A percentile compares a stretch with the other conserved stretches of the same genome.
These are phyloP conservation scores for Persicaria tinctoria DNA, from an alignment of 148 eudicot species.

Conservation along the genomic window DNA sequence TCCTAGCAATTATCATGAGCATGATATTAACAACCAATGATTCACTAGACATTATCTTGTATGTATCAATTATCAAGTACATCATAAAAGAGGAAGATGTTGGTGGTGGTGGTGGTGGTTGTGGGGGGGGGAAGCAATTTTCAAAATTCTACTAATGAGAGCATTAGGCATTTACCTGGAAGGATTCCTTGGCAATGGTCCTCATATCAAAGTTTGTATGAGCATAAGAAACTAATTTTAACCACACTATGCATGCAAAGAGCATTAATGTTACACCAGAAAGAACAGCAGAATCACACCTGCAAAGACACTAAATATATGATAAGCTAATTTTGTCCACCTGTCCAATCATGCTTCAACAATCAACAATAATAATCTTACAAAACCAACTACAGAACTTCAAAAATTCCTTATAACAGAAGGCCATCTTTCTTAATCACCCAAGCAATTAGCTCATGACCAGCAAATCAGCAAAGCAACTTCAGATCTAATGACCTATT, in stretches of 20 bases:
- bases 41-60: neutral
- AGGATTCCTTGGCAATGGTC: conserved; percentile 43
- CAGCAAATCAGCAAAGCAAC: neutral
- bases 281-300: conserved; percentile 88
- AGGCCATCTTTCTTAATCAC: neutral
- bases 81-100: neutral
- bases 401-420: neutral
- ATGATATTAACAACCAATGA: neutral
- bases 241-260: conserved; percentile 80
- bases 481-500: neutral
- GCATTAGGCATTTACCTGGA: conserved; percentile 36
- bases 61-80: neutral
- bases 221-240: conserved; percentile 87
- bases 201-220: conserved; percentile 90
- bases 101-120: no score
- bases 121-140: neutral
- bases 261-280: conserved; percentile 79
- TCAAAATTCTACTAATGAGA: neutral
- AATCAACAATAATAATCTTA: neutral
- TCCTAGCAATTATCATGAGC: conserved; percentile 33
- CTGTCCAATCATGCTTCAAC: neutral
- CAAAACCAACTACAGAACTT: neutral
- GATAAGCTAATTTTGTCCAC: conserved; percentile 14
- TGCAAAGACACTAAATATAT: conserved; percentile 30
- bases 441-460: neutral